A percentile compares a stretch with the other conserved stretches of the same genome.
These are phyloP conservation scores for Castanea sativa DNA, from an alignment of 306 rosid species.

Conservation along the genomic window DNA sequence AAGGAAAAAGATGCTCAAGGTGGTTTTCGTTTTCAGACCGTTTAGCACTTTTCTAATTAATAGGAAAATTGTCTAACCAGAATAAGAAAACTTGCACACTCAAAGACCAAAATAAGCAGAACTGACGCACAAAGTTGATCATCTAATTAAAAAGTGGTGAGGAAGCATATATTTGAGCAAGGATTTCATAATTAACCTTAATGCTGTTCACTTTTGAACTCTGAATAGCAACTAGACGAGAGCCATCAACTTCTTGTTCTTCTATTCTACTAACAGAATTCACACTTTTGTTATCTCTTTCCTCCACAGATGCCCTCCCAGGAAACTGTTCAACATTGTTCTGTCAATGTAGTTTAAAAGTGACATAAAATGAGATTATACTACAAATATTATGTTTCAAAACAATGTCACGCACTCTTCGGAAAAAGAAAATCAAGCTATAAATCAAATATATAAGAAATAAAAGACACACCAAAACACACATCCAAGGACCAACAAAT, in stretches of 20 bases:
- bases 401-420: background rate
- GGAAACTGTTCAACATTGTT: slow-evolving; percentile 2
- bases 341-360: slow-evolving; percentile 12
- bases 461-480: background rate
- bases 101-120: background rate
- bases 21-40: background rate
- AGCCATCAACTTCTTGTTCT: slow-evolving; percentile 6
- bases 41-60: background rate
- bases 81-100: background rate
- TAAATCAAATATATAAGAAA: background rate
- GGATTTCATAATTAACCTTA: slow-evolving; percentile 15
- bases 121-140: background rate
- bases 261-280: slow-evolving; percentile 10
- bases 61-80: background rate
- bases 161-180: background rate
- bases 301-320: slow-evolving; percentile 14
- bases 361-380: background rate
- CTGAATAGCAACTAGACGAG: background rate
- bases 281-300: background rate
- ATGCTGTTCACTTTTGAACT: slow-evolving; percentile 3
- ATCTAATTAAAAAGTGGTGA: background rate
- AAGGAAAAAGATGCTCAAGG: background rate
- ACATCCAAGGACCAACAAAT: background rate
- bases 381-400: background rate
- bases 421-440: background rate